Base-by-base conservation (phyloP, 1,139 yeast species). In the Pichia sp. region DNA sequence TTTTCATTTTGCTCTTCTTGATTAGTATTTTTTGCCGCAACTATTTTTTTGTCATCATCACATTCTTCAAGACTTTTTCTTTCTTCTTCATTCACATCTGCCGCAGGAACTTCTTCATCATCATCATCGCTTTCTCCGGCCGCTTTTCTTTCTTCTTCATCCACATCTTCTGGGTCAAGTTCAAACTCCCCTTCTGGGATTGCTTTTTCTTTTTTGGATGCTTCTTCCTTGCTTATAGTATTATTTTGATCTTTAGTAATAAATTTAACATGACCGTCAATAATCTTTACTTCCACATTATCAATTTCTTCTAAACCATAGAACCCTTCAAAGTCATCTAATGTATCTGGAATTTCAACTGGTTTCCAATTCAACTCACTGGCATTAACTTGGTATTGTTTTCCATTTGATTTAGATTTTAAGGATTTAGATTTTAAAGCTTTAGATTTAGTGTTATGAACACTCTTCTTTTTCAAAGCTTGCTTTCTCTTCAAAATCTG, bases 261-360 rank as follows among this genome's bases (percentile, higher is more conserved):
- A 54, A 85, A 85, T 50, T 74, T 73, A 0, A 81, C 77, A 47
- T 69, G 67, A 14, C 94, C 95, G 43, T 77, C 68, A 3, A 78
- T 76, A 42, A 77, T 69, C 48, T 75, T 75, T 5, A 89, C 89
- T 53, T 76, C 89, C 20, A 89, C 96, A 22, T 96, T 96, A 41
- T 88, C 96, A 40, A 91, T 74, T 60, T 91, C 98, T 61, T 91
- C 97, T 32, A 91, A 65, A 0, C 96, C 98, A 61, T 79, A 86
- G 52, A 88, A 81, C 0, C 96, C 96, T 54, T 83, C 89, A 57
- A 83, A 84, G 60, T 86, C 95, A 46, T 81, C 96, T 46, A 86
- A 62, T 29, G 87, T 80, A 50, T 85, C 91, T 5, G 94, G 91
- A 37, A 91, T 74, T 2, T 81, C 83, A 13, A 87, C 95, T 5